phyloP scores from a whole-genome alignment of 495 filamentous ascomycete genomes.

The Xylaria grammica region DNA sequence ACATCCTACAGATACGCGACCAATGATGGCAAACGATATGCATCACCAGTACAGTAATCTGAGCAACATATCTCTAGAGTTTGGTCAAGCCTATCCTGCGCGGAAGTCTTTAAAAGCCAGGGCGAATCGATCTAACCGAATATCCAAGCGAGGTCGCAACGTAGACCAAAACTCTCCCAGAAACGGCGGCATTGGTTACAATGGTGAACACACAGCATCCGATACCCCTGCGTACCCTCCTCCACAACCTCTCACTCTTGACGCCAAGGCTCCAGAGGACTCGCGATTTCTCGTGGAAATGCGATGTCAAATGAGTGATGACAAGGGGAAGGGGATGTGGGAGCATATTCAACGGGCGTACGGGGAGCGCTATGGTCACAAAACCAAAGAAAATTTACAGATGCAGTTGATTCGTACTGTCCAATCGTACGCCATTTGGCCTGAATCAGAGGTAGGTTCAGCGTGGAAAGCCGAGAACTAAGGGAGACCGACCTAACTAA shows the following conservation, averaged over 20 bases:
- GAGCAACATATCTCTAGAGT: slow-evolving; percentile 30
- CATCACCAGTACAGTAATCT: slow-evolving; percentile 31
- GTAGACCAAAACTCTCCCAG: slow-evolving; percentile 30
- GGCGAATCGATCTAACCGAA: slow-evolving; percentile 29
- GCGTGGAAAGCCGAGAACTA: neutral
- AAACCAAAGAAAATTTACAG: slow-evolving; percentile 51
- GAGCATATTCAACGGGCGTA: slow-evolving; percentile 54
- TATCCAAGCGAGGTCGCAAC: slow-evolving; percentile 32
- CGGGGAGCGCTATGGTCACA: slow-evolving; percentile 42
- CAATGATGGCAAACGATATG: slow-evolving; percentile 21
- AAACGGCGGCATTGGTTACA: slow-evolving; percentile 31
- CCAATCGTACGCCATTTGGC: slow-evolving; percentile 51
- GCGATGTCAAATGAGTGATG: slow-evolving; percentile 46
- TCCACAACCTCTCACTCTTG: slow-evolving; percentile 38
- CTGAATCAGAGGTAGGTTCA: slow-evolving; percentile 47
- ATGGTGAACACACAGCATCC: slow-evolving; percentile 23
- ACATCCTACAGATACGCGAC: slow-evolving; percentile 25
- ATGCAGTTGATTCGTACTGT: slow-evolving; percentile 56
- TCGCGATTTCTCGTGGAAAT: slow-evolving; percentile 51
- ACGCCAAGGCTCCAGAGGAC: slow-evolving; percentile 51
- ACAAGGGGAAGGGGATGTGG: slow-evolving; percentile 60
- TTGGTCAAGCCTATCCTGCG: slow-evolving; percentile 22
- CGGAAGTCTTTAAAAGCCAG: slow-evolving; percentile 26
- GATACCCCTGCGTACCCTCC: neutral
- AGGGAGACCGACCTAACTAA: slow-evolving; percentile 24